Evolutionary conservation across 176 grass and related monocot species (phyloP).

Genomic region (Leersia perrieri): DNA sequence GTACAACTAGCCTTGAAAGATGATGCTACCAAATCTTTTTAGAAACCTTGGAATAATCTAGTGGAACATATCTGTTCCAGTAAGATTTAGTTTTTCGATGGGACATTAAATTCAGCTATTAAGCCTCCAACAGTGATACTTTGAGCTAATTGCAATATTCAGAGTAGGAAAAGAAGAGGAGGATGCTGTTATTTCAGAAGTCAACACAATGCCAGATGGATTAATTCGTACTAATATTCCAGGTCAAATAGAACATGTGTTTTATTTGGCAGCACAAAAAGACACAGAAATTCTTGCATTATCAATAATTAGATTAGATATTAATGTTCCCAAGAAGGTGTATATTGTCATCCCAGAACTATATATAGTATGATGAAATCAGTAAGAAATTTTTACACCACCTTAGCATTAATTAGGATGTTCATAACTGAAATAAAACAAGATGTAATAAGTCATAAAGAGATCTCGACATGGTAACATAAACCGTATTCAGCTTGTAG

Average conservation of each 20-base stretch:
- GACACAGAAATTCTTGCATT: neutral
- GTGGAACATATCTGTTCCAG: neutral
- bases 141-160: neutral
- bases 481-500: neutral
- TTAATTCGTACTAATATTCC: neutral
- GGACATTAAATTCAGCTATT: neutral
- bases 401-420: neutral
- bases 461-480: constrained; percentile 12
- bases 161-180: neutral
- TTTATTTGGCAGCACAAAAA: neutral
- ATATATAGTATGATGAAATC: neutral
- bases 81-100: neutral
- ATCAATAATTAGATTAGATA: neutral
- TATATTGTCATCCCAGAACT: neutral
- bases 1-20: neutral
- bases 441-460: neutral
- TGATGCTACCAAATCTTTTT: neutral
- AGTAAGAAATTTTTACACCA: neutral
- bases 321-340: neutral
- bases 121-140: neutral
- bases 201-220: neutral
- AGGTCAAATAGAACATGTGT: neutral
- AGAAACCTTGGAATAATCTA: neutral
- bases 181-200: neutral
- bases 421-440: neutral